Conservation (phyloP, 108 stramenopile genomes). For the Skeletonema potamos region DNA sequence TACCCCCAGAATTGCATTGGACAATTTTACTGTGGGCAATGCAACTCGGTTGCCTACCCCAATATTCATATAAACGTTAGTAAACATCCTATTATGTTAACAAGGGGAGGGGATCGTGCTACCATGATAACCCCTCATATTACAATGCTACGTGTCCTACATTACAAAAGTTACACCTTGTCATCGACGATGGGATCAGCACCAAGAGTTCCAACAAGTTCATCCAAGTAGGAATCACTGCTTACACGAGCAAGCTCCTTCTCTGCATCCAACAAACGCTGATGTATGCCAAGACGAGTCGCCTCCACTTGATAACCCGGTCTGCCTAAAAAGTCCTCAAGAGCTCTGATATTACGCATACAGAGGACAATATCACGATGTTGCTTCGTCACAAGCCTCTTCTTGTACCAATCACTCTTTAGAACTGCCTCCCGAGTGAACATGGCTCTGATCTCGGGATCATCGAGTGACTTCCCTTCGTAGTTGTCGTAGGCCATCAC, state of each 20-base stretch:
- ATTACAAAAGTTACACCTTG: not conserved
- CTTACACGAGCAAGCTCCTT: constrained; percentile 44
- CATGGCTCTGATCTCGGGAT: constrained; percentile 62
- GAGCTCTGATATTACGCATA: constrained; percentile 47
- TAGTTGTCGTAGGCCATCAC: constrained; percentile 68
- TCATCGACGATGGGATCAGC: constrained; percentile 50
- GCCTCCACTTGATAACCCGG: constrained; percentile 54
- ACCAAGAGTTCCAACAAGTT: constrained; percentile 55
- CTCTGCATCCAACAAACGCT: constrained; percentile 41
- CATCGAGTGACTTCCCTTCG: constrained; percentile 53
- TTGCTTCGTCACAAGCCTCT: constrained; percentile 57
- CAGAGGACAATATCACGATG: constrained; percentile 44
- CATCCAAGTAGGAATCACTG: constrained; percentile 37
- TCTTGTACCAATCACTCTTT: constrained; percentile 61
- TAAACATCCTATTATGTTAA: not conserved
- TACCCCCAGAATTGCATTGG: not conserved
- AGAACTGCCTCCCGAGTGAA: constrained; percentile 54
- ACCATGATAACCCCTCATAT: not conserved
- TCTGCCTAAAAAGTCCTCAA: constrained; percentile 51
- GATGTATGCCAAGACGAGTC: constrained; percentile 40
- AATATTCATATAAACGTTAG: not conserved
- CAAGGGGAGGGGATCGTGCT: not conserved
- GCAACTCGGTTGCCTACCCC: not conserved
- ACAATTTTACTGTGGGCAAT: not conserved
- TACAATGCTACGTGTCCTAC: not conserved